Conservation (phyloP, 2,329 filamentous ascomycete species). For the Nothomitra cinnamomea region DNA sequence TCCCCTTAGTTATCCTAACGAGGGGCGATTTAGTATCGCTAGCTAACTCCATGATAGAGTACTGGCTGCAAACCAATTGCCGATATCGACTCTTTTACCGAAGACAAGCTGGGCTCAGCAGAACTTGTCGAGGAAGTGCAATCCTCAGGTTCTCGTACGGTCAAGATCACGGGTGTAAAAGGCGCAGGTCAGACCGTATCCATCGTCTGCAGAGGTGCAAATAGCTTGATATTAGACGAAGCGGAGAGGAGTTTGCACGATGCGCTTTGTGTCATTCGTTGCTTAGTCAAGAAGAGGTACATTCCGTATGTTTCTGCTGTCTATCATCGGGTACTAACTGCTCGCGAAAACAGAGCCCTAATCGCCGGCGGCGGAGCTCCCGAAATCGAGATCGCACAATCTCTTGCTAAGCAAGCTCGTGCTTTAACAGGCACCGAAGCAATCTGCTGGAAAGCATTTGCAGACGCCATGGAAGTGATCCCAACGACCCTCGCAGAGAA, state of each 20-base stretch:
- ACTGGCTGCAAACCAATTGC: conserved; percentile 98
- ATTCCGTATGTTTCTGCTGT: neutral
- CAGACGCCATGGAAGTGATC: conserved; percentile 92
- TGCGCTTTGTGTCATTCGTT: conserved; percentile 91
- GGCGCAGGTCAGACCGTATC: conserved; percentile 75
- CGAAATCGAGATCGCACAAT: conserved; percentile 87
- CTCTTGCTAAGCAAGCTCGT: conserved; percentile 66
- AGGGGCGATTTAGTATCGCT: neutral
- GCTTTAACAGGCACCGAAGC: conserved; percentile 79
- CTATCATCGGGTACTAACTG: neutral
- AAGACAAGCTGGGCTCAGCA: conserved; percentile 90
- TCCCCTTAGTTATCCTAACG: neutral
- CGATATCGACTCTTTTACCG: conserved; percentile 94
- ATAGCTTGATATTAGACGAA: conserved; percentile 86
- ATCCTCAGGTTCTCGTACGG: conserved; percentile 73
- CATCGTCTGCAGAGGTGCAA: conserved; percentile 86
- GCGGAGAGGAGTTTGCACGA: conserved; percentile 94
- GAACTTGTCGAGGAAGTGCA: conserved; percentile 89
- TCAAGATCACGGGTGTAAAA: conserved; percentile 89
- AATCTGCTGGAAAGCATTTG: conserved; percentile 98
- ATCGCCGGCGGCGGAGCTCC: conserved; percentile 93
- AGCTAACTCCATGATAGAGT: conserved; percentile 28
- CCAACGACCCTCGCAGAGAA: conserved; percentile 96
- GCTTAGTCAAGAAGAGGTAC: conserved; percentile 88
- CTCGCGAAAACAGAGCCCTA: conserved; percentile 37